These are phyloP conservation scores for Suillus luteus DNA, from an alignment of 768 basidiomycete species.

Conservation along the genomic window DNA sequence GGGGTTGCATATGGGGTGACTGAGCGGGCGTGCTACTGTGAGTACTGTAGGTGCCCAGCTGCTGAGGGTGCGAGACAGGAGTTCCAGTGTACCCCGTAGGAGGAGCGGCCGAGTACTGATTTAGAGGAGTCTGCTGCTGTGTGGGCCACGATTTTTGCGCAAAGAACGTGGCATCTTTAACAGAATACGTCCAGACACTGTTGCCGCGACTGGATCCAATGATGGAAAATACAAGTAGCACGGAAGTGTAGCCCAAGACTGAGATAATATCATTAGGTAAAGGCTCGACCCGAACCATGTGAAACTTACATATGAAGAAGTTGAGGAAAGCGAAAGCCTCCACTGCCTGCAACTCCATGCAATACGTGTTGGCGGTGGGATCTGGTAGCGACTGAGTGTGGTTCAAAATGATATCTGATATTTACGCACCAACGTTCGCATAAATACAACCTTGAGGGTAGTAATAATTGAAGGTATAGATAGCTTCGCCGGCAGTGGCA, in stretches of 20 bases:
- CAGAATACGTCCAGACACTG: conserved; percentile 35
- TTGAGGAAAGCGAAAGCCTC: conserved; percentile 39
- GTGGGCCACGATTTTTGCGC: conserved; percentile 14
- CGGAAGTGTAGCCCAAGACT: conserved; percentile 37
- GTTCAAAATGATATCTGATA: neutral
- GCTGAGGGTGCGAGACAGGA: conserved; percentile 12
- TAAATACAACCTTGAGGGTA: conserved; percentile 20
- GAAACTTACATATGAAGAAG: conserved; percentile 36
- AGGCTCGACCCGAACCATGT: neutral
- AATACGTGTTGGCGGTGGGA: conserved; percentile 16
- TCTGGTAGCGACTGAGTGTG: conserved; percentile 18
- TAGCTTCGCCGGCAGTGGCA: conserved; percentile 35
- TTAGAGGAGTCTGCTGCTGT: conserved; percentile 22
- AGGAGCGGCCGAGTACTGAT: conserved; percentile 16
- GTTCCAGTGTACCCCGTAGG: conserved; percentile 12
- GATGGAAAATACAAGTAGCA: conserved; percentile 28
- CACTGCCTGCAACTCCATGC: conserved; percentile 34
- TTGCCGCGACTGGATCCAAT: conserved; percentile 32
- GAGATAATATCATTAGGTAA: conserved; percentile 5
- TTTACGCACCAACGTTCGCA: conserved; percentile 10
- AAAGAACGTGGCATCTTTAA: conserved; percentile 30
- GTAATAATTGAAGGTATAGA: neutral
- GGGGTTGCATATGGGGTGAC: neutral
- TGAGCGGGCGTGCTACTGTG: neutral
- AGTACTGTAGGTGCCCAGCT: neutral